Base-by-base conservation (phyloP, 805 yeast species). In the Saccharomycopsis fermentans region DNA sequence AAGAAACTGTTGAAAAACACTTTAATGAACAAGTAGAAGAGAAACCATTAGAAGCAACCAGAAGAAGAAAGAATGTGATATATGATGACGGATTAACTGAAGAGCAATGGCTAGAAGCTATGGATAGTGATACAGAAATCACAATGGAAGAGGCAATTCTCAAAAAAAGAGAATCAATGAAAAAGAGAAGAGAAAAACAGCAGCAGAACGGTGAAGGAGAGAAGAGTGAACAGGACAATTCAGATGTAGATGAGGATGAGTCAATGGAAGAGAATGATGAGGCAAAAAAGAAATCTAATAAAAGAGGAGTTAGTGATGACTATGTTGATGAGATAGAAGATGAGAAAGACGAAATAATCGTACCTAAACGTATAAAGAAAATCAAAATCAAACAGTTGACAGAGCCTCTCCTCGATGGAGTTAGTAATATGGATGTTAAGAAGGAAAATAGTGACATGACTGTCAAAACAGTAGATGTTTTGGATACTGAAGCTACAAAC, bases 51-150 rank as follows among this genome's bases (percentile, higher is more conserved):
- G 80, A 83, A 61, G 86, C 87, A 34, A 79, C 78, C 37, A 79
- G 90, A 70, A 88, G 85, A 65, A 79, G 87, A 55, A 85, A 83
- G 66, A 70, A 72, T 3, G 81, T 82, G 1, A 71, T 72, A 9
- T 86, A 85, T 66, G 86, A 83, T 59, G 90, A 84, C 66, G 81
- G 85, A 55, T 72, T 85, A 61, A 81, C 88, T 11, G 91, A 86
- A 68, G 90, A 84, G 59, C 90, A 86, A 68, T 86, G 90, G 90
- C 70, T 86, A 55, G 81, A 82, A 69, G 89, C 89, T 0, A 80
- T 87, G 77, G 94, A 87, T 69, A 43, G 50, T 21, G 82, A 81
- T 59, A 94, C 86, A 59, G 78, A 82, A 24, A 71, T 58, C 1
- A 61, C 80, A 1, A 81, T 81, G 27, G 86, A 82, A 63, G 85